These are phyloP conservation scores for Torrubiellomyces zombiae DNA, from an alignment of 2,329 filamentous ascomycete genomes.

Conservation along the genomic window DNA sequence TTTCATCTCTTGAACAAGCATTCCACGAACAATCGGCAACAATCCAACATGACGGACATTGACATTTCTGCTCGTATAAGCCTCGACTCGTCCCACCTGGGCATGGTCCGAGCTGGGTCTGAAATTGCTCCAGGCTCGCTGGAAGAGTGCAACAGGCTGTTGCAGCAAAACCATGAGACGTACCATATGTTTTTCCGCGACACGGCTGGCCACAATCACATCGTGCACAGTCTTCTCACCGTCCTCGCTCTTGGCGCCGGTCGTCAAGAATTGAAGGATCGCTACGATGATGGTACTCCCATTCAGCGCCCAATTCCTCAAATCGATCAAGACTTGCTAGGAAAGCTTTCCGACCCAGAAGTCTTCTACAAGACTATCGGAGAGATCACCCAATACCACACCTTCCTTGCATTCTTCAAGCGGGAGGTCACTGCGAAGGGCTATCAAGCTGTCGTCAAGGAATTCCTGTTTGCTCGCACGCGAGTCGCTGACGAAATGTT, in stretches of 20 bases:
- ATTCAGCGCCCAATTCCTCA: conserved; percentile 11
- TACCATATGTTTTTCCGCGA: conserved; percentile 16
- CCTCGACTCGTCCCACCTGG: too few species aligned
- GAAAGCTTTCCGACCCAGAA: conserved; percentile 4
- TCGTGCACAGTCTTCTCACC: conserved; percentile 14
- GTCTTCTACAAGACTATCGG: conserved; percentile 4
- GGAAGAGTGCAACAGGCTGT: conserved; percentile 8
- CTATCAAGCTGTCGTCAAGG: conserved; percentile 27
- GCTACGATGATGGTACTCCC: conserved; percentile 10
- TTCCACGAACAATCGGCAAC: too few species aligned
- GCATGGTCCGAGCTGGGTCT: too few species aligned
- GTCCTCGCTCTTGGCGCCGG: conserved; percentile 12
- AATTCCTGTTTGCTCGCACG: conserved; percentile 42
- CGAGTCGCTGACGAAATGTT: conserved; percentile 42
- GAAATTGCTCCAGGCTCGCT: conserved; percentile 3
- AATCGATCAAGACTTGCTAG: conserved; percentile 7
- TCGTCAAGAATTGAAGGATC: conserved; percentile 9
- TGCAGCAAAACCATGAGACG: conserved; percentile 14
- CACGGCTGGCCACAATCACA: conserved; percentile 14
- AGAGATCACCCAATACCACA: conserved; percentile 25
- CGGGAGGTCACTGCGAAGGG: conserved; percentile 40
- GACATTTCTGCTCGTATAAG: too few species aligned
- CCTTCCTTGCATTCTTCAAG: conserved; percentile 48
- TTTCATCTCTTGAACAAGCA: too few species aligned
- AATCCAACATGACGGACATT: too few species aligned